These are phyloP conservation scores for Elsinoe fawcettii DNA, from an alignment of 2,329 filamentous ascomycete genomes.

Conservation along the genomic window DNA sequence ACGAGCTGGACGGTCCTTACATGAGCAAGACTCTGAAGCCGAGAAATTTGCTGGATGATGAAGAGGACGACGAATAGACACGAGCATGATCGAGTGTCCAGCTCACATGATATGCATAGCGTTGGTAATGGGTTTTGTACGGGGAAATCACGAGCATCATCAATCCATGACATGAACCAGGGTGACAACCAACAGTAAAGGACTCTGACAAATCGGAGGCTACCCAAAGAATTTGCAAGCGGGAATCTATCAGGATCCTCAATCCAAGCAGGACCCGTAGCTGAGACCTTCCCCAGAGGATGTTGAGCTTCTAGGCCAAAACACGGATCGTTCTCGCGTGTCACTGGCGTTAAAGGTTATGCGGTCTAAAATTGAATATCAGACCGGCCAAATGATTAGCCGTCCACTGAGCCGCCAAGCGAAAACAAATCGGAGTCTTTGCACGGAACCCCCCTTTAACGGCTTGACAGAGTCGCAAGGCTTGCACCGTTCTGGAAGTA, in stretches of 20 bases:
- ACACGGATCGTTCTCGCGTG: not conserved
- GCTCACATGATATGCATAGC: not conserved
- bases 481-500: not conserved
- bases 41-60: constrained; percentile 18
- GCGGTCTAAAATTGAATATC: not conserved
- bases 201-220: not conserved
- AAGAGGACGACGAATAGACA: constrained; percentile 22
- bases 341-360: not conserved
- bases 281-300: not conserved
- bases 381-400: not conserved
- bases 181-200: too few relatives aligned
- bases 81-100: not conserved
- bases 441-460: not conserved
- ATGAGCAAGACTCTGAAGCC: constrained; percentile 34
- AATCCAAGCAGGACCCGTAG: not conserved
- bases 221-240: not conserved
- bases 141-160: too few relatives aligned
- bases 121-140: not conserved
- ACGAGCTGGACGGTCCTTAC: constrained; percentile 86
- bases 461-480: not conserved
- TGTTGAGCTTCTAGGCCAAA: not conserved
- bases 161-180: too few relatives aligned
- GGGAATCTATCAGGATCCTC: not conserved
- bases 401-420: not conserved
- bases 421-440: not conserved